Evolutionary conservation across 75 land plant genomes (phyloP), one percentile per base, ranked within the genome.

Genomic region (Cupressus sempervirens): DNA sequence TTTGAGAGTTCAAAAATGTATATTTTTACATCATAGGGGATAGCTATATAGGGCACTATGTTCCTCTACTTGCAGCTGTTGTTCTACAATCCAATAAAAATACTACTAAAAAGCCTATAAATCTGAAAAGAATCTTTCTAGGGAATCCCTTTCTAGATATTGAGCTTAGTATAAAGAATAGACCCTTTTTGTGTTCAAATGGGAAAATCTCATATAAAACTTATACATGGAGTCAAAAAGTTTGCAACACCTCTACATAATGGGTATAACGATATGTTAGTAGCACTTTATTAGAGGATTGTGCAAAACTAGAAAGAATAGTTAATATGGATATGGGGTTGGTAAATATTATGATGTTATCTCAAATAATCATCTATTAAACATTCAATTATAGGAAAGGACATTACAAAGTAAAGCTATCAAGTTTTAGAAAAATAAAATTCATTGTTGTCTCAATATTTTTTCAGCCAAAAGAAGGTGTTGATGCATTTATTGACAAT

Each of bases 31-130:
- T 91, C 35, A 86, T 90, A 1, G 93, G 93, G 11, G 90, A 91
- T 80, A 91, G 93, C 86, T 91, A 90, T 87, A 89, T 87, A 93
- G 93, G 94, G 32, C 94, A 93, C 76, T 93, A 93, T 67, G 82
- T 90, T 41, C 93, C 94, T 29, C 94, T 91, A 79, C 82, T 93
- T 29, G 91, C 90, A 41, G 46, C 86, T 45, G 85, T 88, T 38
- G 79, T 90, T 26, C 2, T 91, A 82, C 72, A 93, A 9, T 84
- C 84, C 50, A 91, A 91, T 80, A 81, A 85, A 32, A 76, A 75
- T 54, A 52, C 72, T 0, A 85, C 67, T 20, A 86, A 9, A 2
- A 72, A 4, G 30, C 58, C 84, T 5, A 67, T 92, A 80, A 91
- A 92, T 48, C 86, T 92, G 32, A 87, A 91, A 81, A 89, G 88